A percentile compares a stretch with the other conserved stretches of the same genome.
phyloP scores from a whole-genome alignment of 495 filamentous ascomycete genomes.

The Lindgomyces ingoldianus region DNA sequence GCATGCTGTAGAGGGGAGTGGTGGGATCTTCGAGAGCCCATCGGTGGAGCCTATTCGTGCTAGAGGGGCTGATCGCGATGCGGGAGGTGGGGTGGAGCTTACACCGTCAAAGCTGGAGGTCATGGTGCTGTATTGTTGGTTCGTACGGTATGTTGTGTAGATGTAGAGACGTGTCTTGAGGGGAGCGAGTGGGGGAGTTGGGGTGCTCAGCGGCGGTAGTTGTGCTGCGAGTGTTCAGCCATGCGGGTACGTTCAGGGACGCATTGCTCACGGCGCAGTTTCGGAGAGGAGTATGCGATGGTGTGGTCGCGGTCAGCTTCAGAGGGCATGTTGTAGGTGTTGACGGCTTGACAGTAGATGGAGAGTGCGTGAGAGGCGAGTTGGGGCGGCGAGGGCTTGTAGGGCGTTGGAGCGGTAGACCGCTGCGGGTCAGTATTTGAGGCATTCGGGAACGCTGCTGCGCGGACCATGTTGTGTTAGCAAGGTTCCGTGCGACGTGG shows the following conservation, averaged over 20 bases:
- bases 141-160: slow-evolving; percentile 21
- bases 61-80: neutral
- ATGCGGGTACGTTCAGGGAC: slow-evolving; percentile 30
- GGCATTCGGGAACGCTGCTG: no score
- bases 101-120: slow-evolving; percentile 25
- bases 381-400: slow-evolving; percentile 41
- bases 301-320: slow-evolving; percentile 49
- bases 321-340: slow-evolving; percentile 38
- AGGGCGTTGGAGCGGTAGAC: no score
- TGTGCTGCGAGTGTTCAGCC: slow-evolving; percentile 37
- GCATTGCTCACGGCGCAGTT: slow-evolving; percentile 26
- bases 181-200: slow-evolving; percentile 34
- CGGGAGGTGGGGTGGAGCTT: neutral
- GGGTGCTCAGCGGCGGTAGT: slow-evolving; percentile 31
- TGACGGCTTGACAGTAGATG: slow-evolving; percentile 36
- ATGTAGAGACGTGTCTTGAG: slow-evolving; percentile 32
- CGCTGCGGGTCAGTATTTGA: no score
- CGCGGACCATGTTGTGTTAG: no score
- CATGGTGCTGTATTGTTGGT: slow-evolving; percentile 15
- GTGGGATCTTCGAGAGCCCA: slow-evolving; percentile 39
- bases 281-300: slow-evolving; percentile 46
- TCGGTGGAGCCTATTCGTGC: slow-evolving; percentile 32
- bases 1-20: slow-evolving; percentile 53
- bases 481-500: no score
- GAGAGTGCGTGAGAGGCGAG: slow-evolving; percentile 36